Evolutionary conservation across 768 basidiomycete genomes (phyloP).

Genomic region (Candolleomyces eurysporus): DNA sequence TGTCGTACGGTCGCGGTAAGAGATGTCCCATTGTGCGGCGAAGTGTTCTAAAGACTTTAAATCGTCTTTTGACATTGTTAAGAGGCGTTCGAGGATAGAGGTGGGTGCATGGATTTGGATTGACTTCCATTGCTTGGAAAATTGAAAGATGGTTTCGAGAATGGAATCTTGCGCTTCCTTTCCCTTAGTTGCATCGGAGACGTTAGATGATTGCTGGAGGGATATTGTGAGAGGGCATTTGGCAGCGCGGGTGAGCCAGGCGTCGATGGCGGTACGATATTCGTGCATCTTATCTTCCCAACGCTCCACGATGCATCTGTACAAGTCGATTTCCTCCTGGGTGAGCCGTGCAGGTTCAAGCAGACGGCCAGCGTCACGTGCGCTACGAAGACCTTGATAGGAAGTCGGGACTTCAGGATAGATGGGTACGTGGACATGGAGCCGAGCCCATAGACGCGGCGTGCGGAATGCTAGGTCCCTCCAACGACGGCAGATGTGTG

Average conservation of each 20-base stretch:
- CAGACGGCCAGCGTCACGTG: not conserved
- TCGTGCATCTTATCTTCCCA: conserved; percentile 6
- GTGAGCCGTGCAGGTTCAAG: not conserved
- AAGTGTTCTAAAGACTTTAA: not conserved
- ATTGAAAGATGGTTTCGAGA: not conserved
- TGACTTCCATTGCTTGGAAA: conserved; percentile 3
- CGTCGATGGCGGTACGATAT: not conserved
- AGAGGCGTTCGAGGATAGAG: not conserved
- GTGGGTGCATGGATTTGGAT: conserved; percentile 3
- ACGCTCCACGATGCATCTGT: not conserved
- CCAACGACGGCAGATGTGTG: not conserved
- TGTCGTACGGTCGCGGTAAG: not conserved
- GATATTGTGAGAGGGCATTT: conserved; percentile 1
- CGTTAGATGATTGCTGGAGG: conserved; percentile 4
- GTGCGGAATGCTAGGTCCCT: not conserved
- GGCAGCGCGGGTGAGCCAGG: conserved; percentile 2
- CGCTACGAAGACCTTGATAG: not conserved
- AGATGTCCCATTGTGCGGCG: conserved; percentile 4
- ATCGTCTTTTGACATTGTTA: not conserved
- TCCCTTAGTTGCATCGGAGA: conserved; percentile 2
- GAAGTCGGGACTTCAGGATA: not conserved
- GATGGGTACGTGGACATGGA: not conserved
- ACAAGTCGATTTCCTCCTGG: not conserved
- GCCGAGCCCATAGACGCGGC: not conserved
- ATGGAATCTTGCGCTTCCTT: not conserved